A percentile compares a stretch with the other conserved stretches of the same genome.
Evolutionary conservation across 2,329 filamentous ascomycete species (phyloP).

Genomic region (Exophiala bonariae): DNA sequence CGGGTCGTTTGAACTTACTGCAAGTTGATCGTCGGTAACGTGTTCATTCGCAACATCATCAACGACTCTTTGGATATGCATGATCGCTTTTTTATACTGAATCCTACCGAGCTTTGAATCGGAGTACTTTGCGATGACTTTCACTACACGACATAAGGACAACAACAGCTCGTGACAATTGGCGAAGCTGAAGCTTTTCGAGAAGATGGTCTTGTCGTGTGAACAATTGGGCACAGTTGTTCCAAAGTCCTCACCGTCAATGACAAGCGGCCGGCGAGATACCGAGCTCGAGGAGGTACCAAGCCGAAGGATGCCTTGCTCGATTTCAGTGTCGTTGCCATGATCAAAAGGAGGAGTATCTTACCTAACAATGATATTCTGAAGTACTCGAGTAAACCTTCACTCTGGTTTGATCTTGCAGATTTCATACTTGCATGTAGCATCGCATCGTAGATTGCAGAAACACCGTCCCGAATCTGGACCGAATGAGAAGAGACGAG

Average conservation of each 20-base stretch:
- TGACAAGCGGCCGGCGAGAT: conserved; percentile 10
- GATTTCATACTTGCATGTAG: conserved; percentile 13
- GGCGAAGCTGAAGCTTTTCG: conserved; percentile 15
- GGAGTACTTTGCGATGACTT: conserved; percentile 12
- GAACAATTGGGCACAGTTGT: neutral
- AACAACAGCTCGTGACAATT: conserved; percentile 8
- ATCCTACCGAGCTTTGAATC: conserved; percentile 7
- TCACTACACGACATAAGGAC: conserved; percentile 11
- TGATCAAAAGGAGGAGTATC: neutral
- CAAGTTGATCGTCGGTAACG: neutral
- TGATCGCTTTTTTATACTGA: conserved; percentile 15
- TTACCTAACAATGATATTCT: conserved; percentile 13
- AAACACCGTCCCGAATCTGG: conserved; percentile 10
- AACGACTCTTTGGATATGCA: conserved; percentile 8
- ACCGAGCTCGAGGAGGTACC: neutral
- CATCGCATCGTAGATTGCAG: conserved; percentile 12
- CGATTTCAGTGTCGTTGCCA: neutral
- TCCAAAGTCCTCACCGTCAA: conserved; percentile 18
- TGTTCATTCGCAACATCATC: conserved; percentile 9
- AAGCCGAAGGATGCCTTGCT: conserved; percentile 12
- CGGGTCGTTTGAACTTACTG: conserved; percentile 13
- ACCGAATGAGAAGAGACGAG: conserved; percentile 29
- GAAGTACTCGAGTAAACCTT: conserved; percentile 11
- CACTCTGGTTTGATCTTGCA: conserved; percentile 1
- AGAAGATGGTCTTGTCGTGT: neutral